Conservation (phyloP, 345 rosid species). For the Carallia pectinifolia region DNA sequence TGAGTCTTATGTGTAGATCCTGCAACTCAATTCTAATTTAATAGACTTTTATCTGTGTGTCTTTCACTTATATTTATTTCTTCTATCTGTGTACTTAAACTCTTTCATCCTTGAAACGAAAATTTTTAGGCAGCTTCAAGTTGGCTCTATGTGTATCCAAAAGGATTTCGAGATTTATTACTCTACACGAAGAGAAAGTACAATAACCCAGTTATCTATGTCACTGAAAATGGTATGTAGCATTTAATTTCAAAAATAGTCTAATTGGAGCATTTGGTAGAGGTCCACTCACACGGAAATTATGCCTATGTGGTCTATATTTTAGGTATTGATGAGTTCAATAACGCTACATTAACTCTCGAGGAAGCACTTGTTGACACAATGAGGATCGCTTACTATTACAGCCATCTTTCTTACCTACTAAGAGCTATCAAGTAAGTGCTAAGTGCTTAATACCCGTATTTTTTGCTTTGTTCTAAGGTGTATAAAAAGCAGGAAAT, state of each 20-base stretch:
- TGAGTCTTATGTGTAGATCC: neutral
- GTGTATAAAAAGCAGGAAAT: no score
- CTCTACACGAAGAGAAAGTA: neutral
- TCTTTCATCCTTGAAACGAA: neutral
- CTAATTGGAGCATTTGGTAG: no score
- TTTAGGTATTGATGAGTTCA: conserved; percentile 29
- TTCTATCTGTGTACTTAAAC: neutral
- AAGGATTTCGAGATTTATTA: neutral
- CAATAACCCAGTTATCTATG: neutral
- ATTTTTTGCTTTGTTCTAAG: neutral
- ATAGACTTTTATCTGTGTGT: neutral
- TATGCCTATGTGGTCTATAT: no score
- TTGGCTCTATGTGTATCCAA: neutral
- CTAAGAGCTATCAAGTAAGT: conserved; percentile 7
- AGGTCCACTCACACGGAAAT: neutral
- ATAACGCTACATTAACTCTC: neutral
- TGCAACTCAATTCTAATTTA: neutral
- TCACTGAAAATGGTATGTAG: neutral
- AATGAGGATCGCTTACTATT: conserved; percentile 1
- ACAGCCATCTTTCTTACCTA: conserved; percentile 4
- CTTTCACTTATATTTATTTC: neutral
- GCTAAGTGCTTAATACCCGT: neutral
- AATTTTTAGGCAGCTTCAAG: neutral
- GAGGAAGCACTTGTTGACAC: conserved; percentile 6
- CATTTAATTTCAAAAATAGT: neutral